These are phyloP conservation scores for Alnus rubra DNA, from an alignment of 306 rosid genomes.

Conservation along the genomic window DNA sequence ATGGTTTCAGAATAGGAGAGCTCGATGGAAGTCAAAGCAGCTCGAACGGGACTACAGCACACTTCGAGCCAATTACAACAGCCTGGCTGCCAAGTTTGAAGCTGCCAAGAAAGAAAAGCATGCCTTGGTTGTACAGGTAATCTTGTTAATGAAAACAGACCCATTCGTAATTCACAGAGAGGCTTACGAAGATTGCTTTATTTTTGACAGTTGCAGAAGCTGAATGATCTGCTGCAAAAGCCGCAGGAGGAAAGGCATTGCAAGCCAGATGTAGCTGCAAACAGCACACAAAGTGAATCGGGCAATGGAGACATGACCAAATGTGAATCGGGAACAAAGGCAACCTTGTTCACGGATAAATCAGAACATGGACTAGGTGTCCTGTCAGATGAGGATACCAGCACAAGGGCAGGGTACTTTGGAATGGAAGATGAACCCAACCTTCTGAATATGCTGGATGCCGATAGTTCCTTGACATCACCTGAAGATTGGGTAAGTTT, in stretches of 20 bases:
- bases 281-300: constrained; percentile 47
- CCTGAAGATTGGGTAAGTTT: constrained; percentile 71
- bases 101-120: constrained; percentile 78
- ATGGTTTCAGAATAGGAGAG: constrained; percentile 96
- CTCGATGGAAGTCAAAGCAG: constrained; percentile 91
- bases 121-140: constrained; percentile 66
- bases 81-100: constrained; percentile 60
- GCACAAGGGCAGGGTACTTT: constrained; percentile 55
- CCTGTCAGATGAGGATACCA: constrained; percentile 61
- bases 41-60: constrained; percentile 59
- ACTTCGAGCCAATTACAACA: constrained; percentile 53
- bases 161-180: neutral
- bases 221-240: constrained; percentile 51
- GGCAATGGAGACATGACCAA: constrained; percentile 39
- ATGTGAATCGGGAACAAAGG: constrained; percentile 49
- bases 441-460: constrained; percentile 53
- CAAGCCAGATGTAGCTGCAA: constrained; percentile 27
- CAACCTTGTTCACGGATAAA: constrained; percentile 53
- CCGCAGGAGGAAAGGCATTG: constrained; percentile 39
- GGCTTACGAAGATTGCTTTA: neutral
- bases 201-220: constrained; percentile 69
- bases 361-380: constrained; percentile 55
- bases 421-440: constrained; percentile 44
- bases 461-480: constrained; percentile 67
- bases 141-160: neutral